Conservation (phyloP, 2,329 filamentous ascomycete species). For the Monosporascus ibericus region DNA sequence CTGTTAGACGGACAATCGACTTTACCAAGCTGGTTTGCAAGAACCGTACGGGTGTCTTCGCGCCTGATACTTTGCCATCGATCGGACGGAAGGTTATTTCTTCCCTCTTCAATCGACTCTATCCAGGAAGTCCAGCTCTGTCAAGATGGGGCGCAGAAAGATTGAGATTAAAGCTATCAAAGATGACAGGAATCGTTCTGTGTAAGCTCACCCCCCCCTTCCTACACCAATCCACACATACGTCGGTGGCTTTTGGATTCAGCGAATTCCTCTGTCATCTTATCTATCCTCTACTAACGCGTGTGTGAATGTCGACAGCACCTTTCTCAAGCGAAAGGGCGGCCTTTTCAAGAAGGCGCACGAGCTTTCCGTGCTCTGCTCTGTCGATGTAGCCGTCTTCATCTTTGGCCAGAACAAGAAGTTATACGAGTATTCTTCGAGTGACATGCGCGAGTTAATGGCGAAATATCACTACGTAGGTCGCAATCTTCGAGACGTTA, state of each 20-base stretch:
- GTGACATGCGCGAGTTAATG: conserved; percentile 87
- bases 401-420: conserved; percentile 99
- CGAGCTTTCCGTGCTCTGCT: conserved; percentile 95
- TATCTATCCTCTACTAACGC: conserved; percentile 10
- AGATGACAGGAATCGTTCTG: conserved; percentile 93
- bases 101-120: conserved; percentile 2
- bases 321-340: conserved; percentile 97
- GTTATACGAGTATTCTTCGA: conserved; percentile 93
- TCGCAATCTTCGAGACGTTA: conserved; percentile 18
- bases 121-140: conserved; percentile 2
- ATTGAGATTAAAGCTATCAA: conserved; percentile 99
- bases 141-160: conserved; percentile 90
- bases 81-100: background rate
- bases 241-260: background rate
- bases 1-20: background rate
- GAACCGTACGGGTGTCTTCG: background rate
- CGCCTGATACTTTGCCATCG: background rate
- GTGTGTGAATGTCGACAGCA: conserved; percentile 46
- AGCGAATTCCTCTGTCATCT: background rate
- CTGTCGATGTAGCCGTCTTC: conserved; percentile 96
- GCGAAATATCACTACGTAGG: conserved; percentile 85
- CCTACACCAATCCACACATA: background rate
- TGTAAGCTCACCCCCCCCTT: conserved; percentile 59
- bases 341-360: conserved; percentile 99
- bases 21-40: background rate